phyloP scores from a whole-genome alignment of 768 basidiomycete genomes.

The Galerina marginata region DNA sequence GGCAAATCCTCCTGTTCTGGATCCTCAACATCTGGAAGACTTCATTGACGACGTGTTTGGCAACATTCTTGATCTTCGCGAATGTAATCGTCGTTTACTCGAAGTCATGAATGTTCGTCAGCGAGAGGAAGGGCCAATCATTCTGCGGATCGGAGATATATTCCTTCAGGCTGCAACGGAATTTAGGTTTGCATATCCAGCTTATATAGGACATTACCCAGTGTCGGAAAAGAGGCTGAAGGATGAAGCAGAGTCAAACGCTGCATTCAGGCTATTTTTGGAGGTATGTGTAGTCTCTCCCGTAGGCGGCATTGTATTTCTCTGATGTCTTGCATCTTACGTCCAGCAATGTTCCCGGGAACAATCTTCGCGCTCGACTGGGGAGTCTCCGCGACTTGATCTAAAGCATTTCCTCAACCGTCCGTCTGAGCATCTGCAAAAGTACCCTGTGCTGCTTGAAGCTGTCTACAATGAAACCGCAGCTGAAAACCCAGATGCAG shows the following conservation, averaged over 20 bases:
- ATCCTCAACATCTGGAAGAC: conserved; percentile 64
- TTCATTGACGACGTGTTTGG: conserved; percentile 92
- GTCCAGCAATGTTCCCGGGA: conserved; percentile 49
- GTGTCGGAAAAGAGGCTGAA: conserved; percentile 86
- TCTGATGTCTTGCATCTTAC: background rate
- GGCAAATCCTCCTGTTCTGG: conserved; percentile 49
- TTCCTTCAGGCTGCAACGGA: conserved; percentile 87
- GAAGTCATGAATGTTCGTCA: conserved; percentile 89
- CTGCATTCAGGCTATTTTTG: conserved; percentile 82
- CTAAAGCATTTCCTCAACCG: conserved; percentile 81
- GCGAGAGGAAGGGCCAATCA: conserved; percentile 82
- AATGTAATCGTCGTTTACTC: conserved; percentile 81
- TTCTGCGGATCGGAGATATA: conserved; percentile 86
- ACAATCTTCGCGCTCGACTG: conserved; percentile 38
- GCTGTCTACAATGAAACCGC: conserved; percentile 86
- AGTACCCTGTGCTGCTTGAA: conserved; percentile 84
- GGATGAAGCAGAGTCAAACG: conserved; percentile 83
- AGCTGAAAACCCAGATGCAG: conserved; percentile 79
- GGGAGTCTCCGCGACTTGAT: conserved; percentile 55
- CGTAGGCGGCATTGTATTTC: background rate
- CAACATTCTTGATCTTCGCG: conserved; percentile 86
- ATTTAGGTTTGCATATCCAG: conserved; percentile 86
- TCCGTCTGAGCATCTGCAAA: conserved; percentile 81
- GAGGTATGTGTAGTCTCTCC: conserved; percentile 59
- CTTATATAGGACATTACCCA: conserved; percentile 84